phyloP scores from a whole-genome alignment of 2,329 filamentous ascomycete genomes.

The Nemania abortiva region DNA sequence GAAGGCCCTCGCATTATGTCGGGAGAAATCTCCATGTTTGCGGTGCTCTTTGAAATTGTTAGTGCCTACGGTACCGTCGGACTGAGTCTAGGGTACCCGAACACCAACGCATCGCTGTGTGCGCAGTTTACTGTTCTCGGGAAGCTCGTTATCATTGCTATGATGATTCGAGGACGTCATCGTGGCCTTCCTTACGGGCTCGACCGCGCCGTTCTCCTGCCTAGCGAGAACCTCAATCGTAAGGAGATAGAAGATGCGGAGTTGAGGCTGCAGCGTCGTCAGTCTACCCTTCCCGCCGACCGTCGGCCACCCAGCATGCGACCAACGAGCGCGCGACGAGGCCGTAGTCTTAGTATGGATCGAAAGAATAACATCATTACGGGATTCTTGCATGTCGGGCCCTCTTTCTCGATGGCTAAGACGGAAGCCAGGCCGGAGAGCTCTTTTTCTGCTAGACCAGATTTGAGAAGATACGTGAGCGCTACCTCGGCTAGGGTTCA shows the following conservation, averaged over 20 bases:
- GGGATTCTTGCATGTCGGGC: slow-evolving; percentile 49
- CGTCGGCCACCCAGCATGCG: too few relatives aligned
- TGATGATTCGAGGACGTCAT: slow-evolving; percentile 77
- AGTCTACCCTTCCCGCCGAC: slow-evolving; percentile 47
- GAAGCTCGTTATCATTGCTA: slow-evolving; percentile 76
- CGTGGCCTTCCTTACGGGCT: slow-evolving; percentile 76
- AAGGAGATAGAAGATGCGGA: slow-evolving; percentile 65
- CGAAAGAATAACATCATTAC: slow-evolving; percentile 44
- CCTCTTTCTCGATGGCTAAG: slow-evolving; percentile 44
- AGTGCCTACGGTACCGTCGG: slow-evolving; percentile 96
- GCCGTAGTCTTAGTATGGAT: slow-evolving; percentile 49
- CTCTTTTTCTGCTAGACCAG: slow-evolving; percentile 36
- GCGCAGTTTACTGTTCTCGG: slow-evolving; percentile 82
- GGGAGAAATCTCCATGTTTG: slow-evolving; percentile 74
- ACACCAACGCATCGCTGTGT: slow-evolving; percentile 82
- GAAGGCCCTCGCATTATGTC: slow-evolving; percentile 79
- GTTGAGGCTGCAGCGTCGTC: slow-evolving; percentile 52
- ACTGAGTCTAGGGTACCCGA: slow-evolving; percentile 84
- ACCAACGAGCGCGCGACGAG: slow-evolving; percentile 42
- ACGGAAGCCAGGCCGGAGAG: slow-evolving; percentile 39
- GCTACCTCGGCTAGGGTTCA: slow-evolving; percentile 38
- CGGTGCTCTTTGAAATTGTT: slow-evolving; percentile 84
- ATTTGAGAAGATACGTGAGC: slow-evolving; percentile 43
- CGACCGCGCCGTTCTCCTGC: slow-evolving; percentile 70
- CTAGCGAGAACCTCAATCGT: slow-evolving; percentile 67